Evolutionary conservation across 495 filamentous ascomycete genomes (phyloP), one percentile per base, ranked within the genome.

Genomic region (Astrothelium macrocarpum): DNA sequence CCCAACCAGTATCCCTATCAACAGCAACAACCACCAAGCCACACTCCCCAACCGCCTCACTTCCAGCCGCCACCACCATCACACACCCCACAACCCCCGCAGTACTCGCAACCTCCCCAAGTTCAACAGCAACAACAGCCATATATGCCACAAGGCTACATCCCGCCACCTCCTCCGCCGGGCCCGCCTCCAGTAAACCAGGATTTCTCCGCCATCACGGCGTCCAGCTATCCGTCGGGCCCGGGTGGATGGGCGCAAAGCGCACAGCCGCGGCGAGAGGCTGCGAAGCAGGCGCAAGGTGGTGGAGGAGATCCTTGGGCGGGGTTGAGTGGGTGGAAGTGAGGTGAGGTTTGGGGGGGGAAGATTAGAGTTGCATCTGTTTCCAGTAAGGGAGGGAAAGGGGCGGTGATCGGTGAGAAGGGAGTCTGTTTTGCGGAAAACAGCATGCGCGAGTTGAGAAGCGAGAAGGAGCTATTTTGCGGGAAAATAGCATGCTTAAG

Each of bases 251-350:
- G 85, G 72, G 80, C 82, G 23, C 79, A 82, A 68, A 73, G 77
- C 59, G 76, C 78, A 64, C 70, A 74, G 23, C 73, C 77, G 62
- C 72, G 73, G 25, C 67, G 62, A 53, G 72, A 78, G 64, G 72
- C 74, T 26, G 80, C 85, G 66, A 75, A 78, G 60, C 79, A 82
- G 62, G 42, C 62, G 29, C 75, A 74, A 61, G 67, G 75, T 28
- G 36, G 68, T 18, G 71, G 68, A 16, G 72, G 74, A 65, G 89
- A 95, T 80, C 91, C 90, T 11, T 96, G 91, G 90, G 88, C 90
- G 26, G 90, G 90, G 29, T 73, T 96, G 58, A 91, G 85, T 74
- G 87, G 86, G 43, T 96, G 91, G 91, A 93, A 90, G 75, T 95
- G 73, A 78, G 62, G 53, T 4, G 25, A 28, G 49, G 45, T 14